phyloP scores from a whole-genome alignment of 2,329 filamentous ascomycete species.

The Hypoxylon sp. region DNA sequence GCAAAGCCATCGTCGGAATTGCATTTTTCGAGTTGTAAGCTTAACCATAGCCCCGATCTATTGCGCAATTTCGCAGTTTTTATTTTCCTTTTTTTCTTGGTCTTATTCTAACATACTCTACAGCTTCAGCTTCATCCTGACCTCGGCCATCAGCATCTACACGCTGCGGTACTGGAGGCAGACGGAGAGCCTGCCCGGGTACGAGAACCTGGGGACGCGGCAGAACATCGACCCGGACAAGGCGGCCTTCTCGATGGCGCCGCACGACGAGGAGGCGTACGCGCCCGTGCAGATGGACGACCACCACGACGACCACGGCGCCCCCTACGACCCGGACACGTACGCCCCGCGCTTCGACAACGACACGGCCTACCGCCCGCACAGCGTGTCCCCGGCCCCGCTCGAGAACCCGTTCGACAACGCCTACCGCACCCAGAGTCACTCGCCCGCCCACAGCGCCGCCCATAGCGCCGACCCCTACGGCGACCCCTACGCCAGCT shows the following conservation, averaged over 20 bases:
- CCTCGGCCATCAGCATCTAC: slow-evolving; percentile 65
- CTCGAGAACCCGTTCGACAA: slow-evolving; percentile 51
- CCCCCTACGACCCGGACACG: slow-evolving; percentile 46
- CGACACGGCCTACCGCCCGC: slow-evolving; percentile 57
- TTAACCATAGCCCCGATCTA: background rate
- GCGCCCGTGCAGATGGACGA: slow-evolving; percentile 67
- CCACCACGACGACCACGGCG: slow-evolving; percentile 53
- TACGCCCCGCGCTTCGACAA: slow-evolving; percentile 55
- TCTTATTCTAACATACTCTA: slow-evolving; percentile 1
- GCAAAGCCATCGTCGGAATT: slow-evolving; percentile 69
- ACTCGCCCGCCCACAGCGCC: slow-evolving; percentile 38
- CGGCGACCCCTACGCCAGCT: slow-evolving; percentile 41
- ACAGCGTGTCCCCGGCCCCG: slow-evolving; percentile 44
- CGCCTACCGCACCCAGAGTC: slow-evolving; percentile 54
- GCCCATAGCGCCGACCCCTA: slow-evolving; percentile 34
- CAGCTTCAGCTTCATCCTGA: slow-evolving; percentile 64
- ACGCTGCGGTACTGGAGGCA: slow-evolving; percentile 68
- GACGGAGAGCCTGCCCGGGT: slow-evolving; percentile 68
- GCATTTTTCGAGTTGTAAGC: slow-evolving; percentile 69
- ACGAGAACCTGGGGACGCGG: slow-evolving; percentile 56
- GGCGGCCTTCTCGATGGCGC: slow-evolving; percentile 72
- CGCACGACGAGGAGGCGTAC: slow-evolving; percentile 72
- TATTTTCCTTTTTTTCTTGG: background rate
- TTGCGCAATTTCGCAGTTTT: background rate
- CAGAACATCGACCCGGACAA: slow-evolving; percentile 72